These are phyloP conservation scores for Vigna nakashimae DNA, from an alignment of 306 rosid genomes.

Conservation along the genomic window DNA sequence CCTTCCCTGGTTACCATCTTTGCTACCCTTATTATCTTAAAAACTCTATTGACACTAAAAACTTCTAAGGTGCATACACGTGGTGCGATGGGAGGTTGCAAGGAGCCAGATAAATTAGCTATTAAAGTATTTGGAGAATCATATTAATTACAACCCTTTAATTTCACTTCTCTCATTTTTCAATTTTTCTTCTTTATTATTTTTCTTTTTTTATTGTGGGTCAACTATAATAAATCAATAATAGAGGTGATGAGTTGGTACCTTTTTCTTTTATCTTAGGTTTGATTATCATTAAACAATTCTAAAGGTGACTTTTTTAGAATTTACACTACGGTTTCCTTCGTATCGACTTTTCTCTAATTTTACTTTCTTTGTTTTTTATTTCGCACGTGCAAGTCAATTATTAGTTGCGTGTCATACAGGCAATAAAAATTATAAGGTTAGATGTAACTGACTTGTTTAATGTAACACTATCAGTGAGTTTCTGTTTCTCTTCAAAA, in stretches of 20 bases:
- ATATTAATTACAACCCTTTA: background rate
- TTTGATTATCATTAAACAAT: background rate
- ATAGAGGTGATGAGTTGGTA: background rate
- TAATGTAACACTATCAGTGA: too few relatives aligned
- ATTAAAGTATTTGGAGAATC: background rate
- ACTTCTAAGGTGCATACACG: conserved; percentile 4
- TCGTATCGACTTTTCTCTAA: too few relatives aligned
- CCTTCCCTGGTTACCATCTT: conserved; percentile 12
- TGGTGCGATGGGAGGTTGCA: background rate
- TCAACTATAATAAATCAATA: background rate
- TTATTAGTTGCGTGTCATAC: too few relatives aligned
- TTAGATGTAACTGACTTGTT: too few relatives aligned
- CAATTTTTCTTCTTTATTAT: background rate
- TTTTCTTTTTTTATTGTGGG: background rate
- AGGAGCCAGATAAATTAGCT: background rate
- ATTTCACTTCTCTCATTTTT: background rate
- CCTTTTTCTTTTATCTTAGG: background rate
- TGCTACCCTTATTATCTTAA: background rate
- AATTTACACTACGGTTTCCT: too few relatives aligned
- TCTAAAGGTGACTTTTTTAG: too few relatives aligned
- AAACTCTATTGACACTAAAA: background rate
- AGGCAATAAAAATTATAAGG: too few relatives aligned
- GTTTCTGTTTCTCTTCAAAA: too few relatives aligned
- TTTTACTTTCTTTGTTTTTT: too few relatives aligned
- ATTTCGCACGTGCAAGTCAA: too few relatives aligned